A percentile compares a stretch with the other conserved stretches of the same genome.
These are phyloP conservation scores for Pyrenochaeta sp. DNA, from an alignment of 2,329 filamentous ascomycete species.

Conservation along the genomic window DNA sequence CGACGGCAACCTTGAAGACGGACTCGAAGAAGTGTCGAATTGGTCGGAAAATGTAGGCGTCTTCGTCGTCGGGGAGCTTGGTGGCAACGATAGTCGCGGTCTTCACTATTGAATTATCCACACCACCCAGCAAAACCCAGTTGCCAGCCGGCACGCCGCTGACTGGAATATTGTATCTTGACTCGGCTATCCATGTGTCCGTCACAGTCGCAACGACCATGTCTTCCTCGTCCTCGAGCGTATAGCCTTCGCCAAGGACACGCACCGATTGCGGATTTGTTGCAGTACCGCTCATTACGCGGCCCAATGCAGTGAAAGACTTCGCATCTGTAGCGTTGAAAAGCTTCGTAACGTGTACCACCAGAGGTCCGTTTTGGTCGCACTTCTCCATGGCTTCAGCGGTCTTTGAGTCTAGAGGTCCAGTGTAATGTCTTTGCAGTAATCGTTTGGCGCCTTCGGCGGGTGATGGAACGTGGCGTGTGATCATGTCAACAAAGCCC, in stretches of 20 bases:
- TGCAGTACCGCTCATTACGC: slow-evolving; percentile 91
- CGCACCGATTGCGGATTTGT: slow-evolving; percentile 83
- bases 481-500: slow-evolving; percentile 95
- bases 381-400: slow-evolving; percentile 82
- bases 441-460: slow-evolving; percentile 77
- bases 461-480: slow-evolving; percentile 88
- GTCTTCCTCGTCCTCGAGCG: slow-evolving; percentile 96
- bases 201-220: slow-evolving; percentile 88
- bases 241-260: slow-evolving; percentile 94
- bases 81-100: slow-evolving; percentile 88
- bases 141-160: slow-evolving; percentile 94
- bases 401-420: slow-evolving; percentile 82
- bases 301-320: slow-evolving; percentile 86
- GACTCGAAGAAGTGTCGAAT: slow-evolving; percentile 96
- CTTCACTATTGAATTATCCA: slow-evolving; percentile 98
- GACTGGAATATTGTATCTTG: slow-evolving; percentile 89
- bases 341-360: slow-evolving; percentile 93
- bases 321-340: slow-evolving; percentile 93
- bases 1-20: slow-evolving; percentile 96
- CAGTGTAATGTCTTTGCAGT: slow-evolving; percentile 89
- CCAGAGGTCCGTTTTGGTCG: slow-evolving; percentile 86
- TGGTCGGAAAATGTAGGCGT: slow-evolving; percentile 93
- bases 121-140: slow-evolving; percentile 87
- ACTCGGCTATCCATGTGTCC: slow-evolving; percentile 89
- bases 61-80: slow-evolving; percentile 84